Base-by-base conservation (phyloP, 805 yeast species). In the Barnettozyma salicaria region DNA sequence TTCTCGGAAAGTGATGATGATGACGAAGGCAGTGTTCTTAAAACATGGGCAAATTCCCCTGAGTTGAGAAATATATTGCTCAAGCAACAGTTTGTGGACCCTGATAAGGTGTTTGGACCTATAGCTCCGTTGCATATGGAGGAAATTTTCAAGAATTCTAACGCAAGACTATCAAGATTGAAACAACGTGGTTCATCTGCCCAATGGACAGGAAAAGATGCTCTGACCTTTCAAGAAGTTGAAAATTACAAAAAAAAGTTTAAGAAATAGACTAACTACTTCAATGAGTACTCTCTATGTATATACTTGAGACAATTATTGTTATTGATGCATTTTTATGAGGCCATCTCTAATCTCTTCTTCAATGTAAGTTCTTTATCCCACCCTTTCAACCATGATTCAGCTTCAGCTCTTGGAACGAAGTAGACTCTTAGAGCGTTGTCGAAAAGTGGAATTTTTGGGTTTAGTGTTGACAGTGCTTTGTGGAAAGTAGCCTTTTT, bases 381-480 rank as follows among this genome's bases (percentile, higher is more conserved):
- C 92, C 94, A 83, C 5, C 58, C 63, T 1, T 65, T 48, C 24
- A 86, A 52, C 95, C 96, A 89, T 6, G 53, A 65, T 16, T 68
- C 64, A 3, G 82, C 67, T 30, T 79, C 80, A 5, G 53, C 63
- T 55, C 80, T 85, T 7, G 96, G 96, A 16, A 89, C 89, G 19
- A 86, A 73, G 49, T 80, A 87, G 8, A 90, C 53, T 46, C 87
- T 71, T 41, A 86, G 67, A 27, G 81, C 68, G 42, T 73, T 70
- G 50, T 89, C 96, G 43, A 89, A 78, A 29, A 89, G 58, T 2
- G 96, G 95, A 7, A 86, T 76, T 18, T 67, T 67, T 12, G 94
- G 84, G 7, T 61, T 60, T 25, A 70, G 74, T 34, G 75, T 69
- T 63, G 76, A 70, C 44, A 90, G 66, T 1, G 80, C 82, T 35